Evolutionary conservation across 495 filamentous ascomycete species (phyloP).

Genomic region (Chlorociboria aeruginascens): DNA sequence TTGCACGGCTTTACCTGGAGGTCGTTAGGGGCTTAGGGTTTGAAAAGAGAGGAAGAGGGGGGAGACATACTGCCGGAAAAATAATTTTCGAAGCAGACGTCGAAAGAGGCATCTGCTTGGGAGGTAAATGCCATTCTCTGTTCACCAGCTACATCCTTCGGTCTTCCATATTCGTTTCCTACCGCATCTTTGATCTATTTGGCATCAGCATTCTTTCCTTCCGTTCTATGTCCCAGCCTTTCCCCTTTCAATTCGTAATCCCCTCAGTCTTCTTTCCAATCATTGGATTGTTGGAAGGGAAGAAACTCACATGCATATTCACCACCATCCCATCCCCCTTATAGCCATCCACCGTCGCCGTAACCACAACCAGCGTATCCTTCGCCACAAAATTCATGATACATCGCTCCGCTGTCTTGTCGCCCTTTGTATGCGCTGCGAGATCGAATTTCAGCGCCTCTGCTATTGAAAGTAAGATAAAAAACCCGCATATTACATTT

Average conservation of each 20-base stretch:
- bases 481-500: constrained; percentile 14
- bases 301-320: constrained; percentile 80
- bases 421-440: constrained; percentile 49
- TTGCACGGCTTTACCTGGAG: constrained; percentile 25
- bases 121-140: constrained; percentile 89
- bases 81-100: constrained; percentile 93
- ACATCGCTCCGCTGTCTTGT: constrained; percentile 65
- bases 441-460: constrained; percentile 91
- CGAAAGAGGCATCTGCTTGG: constrained; percentile 87
- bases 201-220: constrained; percentile 2
- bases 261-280: neutral
- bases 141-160: constrained; percentile 87
- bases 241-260: neutral
- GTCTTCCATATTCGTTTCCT: constrained; percentile 87
- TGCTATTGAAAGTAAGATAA: constrained; percentile 29
- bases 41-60: neutral
- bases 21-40: neutral
- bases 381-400: constrained; percentile 92
- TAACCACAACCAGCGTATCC: constrained; percentile 97
- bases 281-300: neutral
- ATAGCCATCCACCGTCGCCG: constrained; percentile 69
- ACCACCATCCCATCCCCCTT: constrained; percentile 89
- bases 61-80: constrained; percentile 44
- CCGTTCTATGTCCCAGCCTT: neutral
- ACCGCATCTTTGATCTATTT: constrained; percentile 82